Percentiles rank a stretch among this genome's conserved stretches.
These are phyloP conservation scores for Volvariella surrecta DNA, from an alignment of 1,284 basidiomycete genomes.

Conservation along the genomic window DNA sequence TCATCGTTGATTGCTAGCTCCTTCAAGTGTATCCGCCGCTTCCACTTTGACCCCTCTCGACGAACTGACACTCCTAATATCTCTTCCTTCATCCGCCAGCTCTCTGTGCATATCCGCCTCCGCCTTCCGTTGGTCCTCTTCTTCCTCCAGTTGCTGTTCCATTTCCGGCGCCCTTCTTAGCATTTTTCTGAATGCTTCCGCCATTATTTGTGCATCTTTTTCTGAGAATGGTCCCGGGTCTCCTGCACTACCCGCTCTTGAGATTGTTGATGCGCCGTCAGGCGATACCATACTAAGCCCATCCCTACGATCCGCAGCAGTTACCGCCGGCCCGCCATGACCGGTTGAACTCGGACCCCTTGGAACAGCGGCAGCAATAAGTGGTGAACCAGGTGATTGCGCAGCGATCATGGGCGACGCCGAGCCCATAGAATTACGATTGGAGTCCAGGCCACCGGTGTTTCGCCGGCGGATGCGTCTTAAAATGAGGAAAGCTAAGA, in stretches of 20 bases:
- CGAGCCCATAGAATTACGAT: slow-evolving; percentile 68
- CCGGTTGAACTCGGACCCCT: slow-evolving; percentile 19
- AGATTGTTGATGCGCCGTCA: slow-evolving; percentile 62
- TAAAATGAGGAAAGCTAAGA: slow-evolving; percentile 63
- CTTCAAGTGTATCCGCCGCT: slow-evolving; percentile 31
- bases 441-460: slow-evolving; percentile 33
- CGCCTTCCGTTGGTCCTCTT: slow-evolving; percentile 31
- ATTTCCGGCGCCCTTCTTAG: slow-evolving; percentile 75
- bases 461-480: slow-evolving; percentile 52
- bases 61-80: slow-evolving; percentile 71
- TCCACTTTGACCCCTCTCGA: slow-evolving; percentile 72
- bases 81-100: slow-evolving; percentile 74
- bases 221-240: slow-evolving; percentile 65
- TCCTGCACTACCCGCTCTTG: slow-evolving; percentile 46
- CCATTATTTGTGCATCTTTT: slow-evolving; percentile 82
- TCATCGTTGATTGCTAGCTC: no score
- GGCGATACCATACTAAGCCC: slow-evolving; percentile 41
- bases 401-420: slow-evolving; percentile 67
- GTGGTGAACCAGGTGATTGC: slow-evolving; percentile 32
- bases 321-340: slow-evolving; percentile 14
- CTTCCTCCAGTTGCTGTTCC: slow-evolving; percentile 53
- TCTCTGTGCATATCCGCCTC: slow-evolving; percentile 52
- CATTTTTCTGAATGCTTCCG: slow-evolving; percentile 77
- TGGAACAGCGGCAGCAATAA: slow-evolving; percentile 31
- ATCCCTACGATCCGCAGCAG: slow-evolving; percentile 18